A percentile compares a stretch with the other conserved stretches of the same genome.
phyloP scores from a whole-genome alignment of 805 yeast genomes.

The Saccharomycopsis synnaedendra region DNA sequence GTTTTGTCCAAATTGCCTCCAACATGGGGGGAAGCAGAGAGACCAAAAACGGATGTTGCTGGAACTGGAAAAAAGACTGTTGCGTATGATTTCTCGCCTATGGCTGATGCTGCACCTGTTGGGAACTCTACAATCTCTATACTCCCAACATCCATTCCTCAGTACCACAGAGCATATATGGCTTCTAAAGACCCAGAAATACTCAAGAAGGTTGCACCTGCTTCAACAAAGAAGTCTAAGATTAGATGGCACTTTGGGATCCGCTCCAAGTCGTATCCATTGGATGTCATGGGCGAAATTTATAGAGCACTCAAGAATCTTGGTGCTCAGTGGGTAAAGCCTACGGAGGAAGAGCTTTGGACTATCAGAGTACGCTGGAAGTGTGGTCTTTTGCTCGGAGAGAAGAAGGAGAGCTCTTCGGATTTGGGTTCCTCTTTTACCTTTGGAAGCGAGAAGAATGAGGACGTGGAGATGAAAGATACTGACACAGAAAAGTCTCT shows the following conservation, averaged over 20 bases:
- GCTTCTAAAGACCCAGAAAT: conserved; percentile 32
- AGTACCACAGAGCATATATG: conserved; percentile 91
- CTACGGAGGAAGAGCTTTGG: conserved; percentile 92
- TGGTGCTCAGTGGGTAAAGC: conserved; percentile 97
- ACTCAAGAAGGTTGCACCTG: conserved; percentile 30
- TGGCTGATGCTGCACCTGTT: conserved; percentile 8
- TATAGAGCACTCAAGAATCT: conserved; percentile 86
- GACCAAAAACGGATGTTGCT: not conserved
- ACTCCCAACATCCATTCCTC: conserved; percentile 87
- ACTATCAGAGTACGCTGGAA: conserved; percentile 93
- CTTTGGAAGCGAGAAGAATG: conserved; percentile 15
- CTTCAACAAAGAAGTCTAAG: conserved; percentile 57
- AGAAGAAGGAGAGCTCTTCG: conserved; percentile 1
- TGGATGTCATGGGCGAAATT: conserved; percentile 98
- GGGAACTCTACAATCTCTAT: conserved; percentile 59
- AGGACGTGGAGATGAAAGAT: conserved; percentile 18
- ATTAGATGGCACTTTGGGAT: conserved; percentile 99
- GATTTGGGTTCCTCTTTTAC: conserved; percentile 11
- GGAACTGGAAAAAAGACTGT: conserved; percentile 3
- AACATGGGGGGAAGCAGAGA: conserved; percentile 23
- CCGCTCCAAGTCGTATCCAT: conserved; percentile 87
- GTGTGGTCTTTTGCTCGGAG: conserved; percentile 30
- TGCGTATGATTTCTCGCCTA: conserved; percentile 10
- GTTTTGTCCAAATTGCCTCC: conserved; percentile 55
- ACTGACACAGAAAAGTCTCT: conserved; percentile 3